Conservation (phyloP, 257 asterid species). For the Leptodermis oblonga region DNA sequence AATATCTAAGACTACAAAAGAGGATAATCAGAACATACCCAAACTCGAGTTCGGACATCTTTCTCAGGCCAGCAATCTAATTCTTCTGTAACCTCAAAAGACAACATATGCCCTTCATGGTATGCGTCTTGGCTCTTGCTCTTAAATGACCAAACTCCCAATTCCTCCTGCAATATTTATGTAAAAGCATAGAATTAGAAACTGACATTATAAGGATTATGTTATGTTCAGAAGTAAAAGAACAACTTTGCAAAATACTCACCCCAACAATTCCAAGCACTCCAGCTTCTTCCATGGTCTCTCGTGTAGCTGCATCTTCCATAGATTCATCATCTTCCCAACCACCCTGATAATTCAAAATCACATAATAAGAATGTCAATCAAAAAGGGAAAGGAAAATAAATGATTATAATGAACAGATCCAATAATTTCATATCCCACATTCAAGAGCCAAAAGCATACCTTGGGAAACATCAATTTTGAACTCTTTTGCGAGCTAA, state of each 20-base stretch:
- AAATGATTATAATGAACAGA: neutral
- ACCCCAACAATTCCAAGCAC: conserved; percentile 75
- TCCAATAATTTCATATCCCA: conserved; percentile 2
- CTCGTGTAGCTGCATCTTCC: conserved; percentile 78
- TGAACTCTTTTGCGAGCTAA: conserved; percentile 84
- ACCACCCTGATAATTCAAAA: conserved; percentile 54
- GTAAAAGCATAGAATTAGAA: conserved; percentile 4
- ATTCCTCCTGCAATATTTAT: conserved; percentile 43
- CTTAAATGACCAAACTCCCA: conserved; percentile 85
- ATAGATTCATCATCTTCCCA: conserved; percentile 91
- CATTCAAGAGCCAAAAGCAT: conserved; percentile 15
- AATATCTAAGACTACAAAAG: neutral
- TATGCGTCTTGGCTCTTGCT: conserved; percentile 86
- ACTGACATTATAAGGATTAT: neutral
- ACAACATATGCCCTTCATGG: conserved; percentile 83
- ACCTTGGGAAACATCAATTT: conserved; percentile 98
- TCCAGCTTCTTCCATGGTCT: conserved; percentile 91
- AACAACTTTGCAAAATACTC: conserved; percentile 12
- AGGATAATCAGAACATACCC: conserved; percentile 49
- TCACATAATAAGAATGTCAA: conserved; percentile 27
- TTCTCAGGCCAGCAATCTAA: conserved; percentile 92
- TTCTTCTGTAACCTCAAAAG: conserved; percentile 70
- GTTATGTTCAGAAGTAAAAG: neutral
- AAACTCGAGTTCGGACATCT: conserved; percentile 62
- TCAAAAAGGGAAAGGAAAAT: neutral